Base-by-base conservation (phyloP, 257 asterid species). In the Solanum tarapatanum region DNA sequence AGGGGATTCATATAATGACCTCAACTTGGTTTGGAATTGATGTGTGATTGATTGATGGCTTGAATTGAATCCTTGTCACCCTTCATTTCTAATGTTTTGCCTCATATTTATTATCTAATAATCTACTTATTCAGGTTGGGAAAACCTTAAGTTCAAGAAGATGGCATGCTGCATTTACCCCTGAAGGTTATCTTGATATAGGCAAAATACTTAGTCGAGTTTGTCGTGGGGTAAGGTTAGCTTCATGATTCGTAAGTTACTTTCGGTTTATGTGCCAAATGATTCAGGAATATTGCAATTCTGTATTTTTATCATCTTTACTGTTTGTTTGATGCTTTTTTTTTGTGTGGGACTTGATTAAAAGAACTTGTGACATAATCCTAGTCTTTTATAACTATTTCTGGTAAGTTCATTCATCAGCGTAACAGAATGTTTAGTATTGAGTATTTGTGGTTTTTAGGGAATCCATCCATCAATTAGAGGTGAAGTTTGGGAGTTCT, bases 401-500 rank as follows among this genome's bases (percentile, higher is more conserved):
- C 55, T 7, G 62, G 37, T 33, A 41, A 41, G 84, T 14, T 79
- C 60, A 77, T 77, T 45, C 60, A 77, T 77, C 16, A 14, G 39
- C 10, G 16, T 41, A 41, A 19, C 84, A 77, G n/a, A 79, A 79
- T 79, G 17, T 8, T 79, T 14, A 79, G 39, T 26, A 43, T 43
- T 13, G 33, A 79, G 37, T 41, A 79, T 79, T 45, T 2, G 26
- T 79, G 66, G 84, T 2, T 79, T 79, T 77, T 90, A 97, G 99
- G 99, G 99, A 35, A 91, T 97, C 88, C 99, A 97, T 86, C 99
- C 99, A 82, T 91, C 99, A 32, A 95, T 97, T 86, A 95, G 98
- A 93, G 99, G 98, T 87, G 99, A 96, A 90, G 99, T 97, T 86
- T 97, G 99, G 99, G 99, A 97, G 86, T 97, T 97, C 89, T 92